phyloP scores from a whole-genome alignment of 1,284 basidiomycete species.

The Laetiporus sulphureus region DNA sequence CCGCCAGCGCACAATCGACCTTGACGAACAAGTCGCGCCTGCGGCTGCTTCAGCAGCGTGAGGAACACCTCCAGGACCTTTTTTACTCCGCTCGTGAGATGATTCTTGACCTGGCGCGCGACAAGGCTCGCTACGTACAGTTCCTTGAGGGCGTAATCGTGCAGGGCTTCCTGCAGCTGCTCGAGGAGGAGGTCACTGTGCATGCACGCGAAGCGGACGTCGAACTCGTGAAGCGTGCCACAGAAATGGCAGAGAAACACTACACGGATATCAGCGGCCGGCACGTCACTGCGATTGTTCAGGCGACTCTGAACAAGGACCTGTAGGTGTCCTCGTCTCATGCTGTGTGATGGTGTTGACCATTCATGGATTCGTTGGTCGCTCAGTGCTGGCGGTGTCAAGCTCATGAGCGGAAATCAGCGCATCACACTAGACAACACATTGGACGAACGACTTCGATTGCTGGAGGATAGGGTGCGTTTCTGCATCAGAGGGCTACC shows the following conservation, averaged over 20 bases:
- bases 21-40: slow-evolving; percentile 95
- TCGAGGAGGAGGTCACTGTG: slow-evolving; percentile 65
- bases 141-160: slow-evolving; percentile 79
- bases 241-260: slow-evolving; percentile 50
- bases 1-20: slow-evolving; percentile 86
- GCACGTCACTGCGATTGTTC: slow-evolving; percentile 55
- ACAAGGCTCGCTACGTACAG: slow-evolving; percentile 68
- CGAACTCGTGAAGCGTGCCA: slow-evolving; percentile 49
- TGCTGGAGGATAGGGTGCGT: slow-evolving; percentile 83
- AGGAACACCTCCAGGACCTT: slow-evolving; percentile 88
- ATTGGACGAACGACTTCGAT: slow-evolving; percentile 78
- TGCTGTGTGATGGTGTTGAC: background rate
- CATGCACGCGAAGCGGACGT: slow-evolving; percentile 60
- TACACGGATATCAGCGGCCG: slow-evolving; percentile 78
- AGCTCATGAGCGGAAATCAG: slow-evolving; percentile 62
- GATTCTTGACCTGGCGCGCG: slow-evolving; percentile 58
- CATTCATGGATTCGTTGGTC: too few species aligned
- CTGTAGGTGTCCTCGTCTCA: slow-evolving; percentile 38
- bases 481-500: background rate
- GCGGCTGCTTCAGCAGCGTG: slow-evolving; percentile 84
- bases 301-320: slow-evolving; percentile 66
- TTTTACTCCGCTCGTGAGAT: slow-evolving; percentile 73
- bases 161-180: slow-evolving; percentile 59
- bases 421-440: slow-evolving; percentile 91
- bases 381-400: slow-evolving; percentile 78